These are phyloP conservation scores for Evansstolkia leycettana DNA, from an alignment of 495 filamentous ascomycete genomes.

Conservation along the genomic window DNA sequence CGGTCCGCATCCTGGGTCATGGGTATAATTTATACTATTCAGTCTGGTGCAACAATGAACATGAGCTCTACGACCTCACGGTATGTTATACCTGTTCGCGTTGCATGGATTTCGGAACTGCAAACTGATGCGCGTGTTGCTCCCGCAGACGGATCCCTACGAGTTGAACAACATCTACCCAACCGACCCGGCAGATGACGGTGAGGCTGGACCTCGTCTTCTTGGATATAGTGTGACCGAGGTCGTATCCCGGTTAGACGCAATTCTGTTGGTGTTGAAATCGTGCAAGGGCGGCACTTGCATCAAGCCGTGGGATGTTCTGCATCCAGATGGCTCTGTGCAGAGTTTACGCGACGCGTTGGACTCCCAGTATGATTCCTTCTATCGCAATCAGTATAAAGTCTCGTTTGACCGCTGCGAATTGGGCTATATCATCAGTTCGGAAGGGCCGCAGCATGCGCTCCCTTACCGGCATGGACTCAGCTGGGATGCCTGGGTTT, in stretches of 20 bases:
- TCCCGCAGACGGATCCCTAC: conserved; percentile 42
- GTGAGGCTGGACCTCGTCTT: conserved; percentile 9
- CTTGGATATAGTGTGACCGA: conserved; percentile 33
- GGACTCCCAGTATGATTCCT: conserved; percentile 36
- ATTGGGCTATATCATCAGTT: conserved; percentile 44
- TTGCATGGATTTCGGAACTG: too few relatives aligned
- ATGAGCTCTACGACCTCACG: conserved; percentile 51
- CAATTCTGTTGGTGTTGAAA: conserved; percentile 51
- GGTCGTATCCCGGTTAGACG: conserved; percentile 41
- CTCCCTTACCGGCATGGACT: conserved; percentile 18
- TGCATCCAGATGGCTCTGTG: conserved; percentile 40
- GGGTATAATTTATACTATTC: conserved; percentile 50
- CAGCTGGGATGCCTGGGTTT: conserved; percentile 23
- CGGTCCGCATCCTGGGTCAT: conserved; percentile 40
- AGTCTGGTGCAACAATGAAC: conserved; percentile 54
- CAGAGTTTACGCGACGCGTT: conserved; percentile 27
- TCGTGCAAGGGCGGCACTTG: conserved; percentile 47
- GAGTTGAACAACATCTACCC: conserved; percentile 47
- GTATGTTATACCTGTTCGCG: conserved; percentile 17
- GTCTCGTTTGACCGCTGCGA: conserved; percentile 48
- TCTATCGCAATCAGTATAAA: conserved; percentile 38
- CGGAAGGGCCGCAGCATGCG: conserved; percentile 43
- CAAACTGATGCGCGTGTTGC: too few relatives aligned
- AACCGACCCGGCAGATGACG: conserved; percentile 5
- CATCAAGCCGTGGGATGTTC: conserved; percentile 43